A percentile compares a stretch with the other conserved stretches of the same genome.
Conservation (phyloP, 2,329 filamentous ascomycete genomes). For the Scopulariopsis brevicaulis region DNA sequence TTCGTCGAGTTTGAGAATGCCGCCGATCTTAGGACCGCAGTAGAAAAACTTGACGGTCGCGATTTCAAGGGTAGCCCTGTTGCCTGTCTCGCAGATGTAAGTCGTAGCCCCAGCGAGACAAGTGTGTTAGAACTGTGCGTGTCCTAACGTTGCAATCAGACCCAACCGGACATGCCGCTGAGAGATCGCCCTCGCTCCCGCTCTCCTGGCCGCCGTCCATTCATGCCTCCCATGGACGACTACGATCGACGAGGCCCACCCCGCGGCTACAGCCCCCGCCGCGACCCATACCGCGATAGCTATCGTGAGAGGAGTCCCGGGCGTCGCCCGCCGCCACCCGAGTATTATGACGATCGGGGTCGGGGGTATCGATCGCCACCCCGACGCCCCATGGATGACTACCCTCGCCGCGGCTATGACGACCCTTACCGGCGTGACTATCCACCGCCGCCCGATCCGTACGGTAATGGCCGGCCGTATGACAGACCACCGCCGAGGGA, state of each 20-base stretch:
- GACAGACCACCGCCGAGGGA: conserved; percentile 25
- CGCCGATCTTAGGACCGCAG: conserved; percentile 76
- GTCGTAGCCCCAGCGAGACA: conserved; percentile 17
- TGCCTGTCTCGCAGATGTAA: conserved; percentile 78
- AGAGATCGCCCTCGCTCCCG: conserved; percentile 69
- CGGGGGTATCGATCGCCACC: conserved; percentile 69
- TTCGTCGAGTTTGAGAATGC: conserved; percentile 98
- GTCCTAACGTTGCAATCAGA: conserved; percentile 30
- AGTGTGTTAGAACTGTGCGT: not conserved
- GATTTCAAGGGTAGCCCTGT: conserved; percentile 90
- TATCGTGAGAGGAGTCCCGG: conserved; percentile 84
- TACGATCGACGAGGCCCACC: conserved; percentile 70
- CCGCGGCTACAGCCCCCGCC: conserved; percentile 74
- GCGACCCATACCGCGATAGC: conserved; percentile 51
- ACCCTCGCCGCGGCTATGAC: conserved; percentile 59
- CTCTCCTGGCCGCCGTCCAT: conserved; percentile 56
- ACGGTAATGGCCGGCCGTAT: conserved; percentile 38
- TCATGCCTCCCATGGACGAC: conserved; percentile 61
- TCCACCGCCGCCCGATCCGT: conserved; percentile 50
- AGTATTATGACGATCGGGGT: conserved; percentile 79
- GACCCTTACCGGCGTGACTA: conserved; percentile 67
- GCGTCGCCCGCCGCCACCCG: conserved; percentile 29
- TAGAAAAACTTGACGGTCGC: conserved; percentile 86
- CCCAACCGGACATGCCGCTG: conserved; percentile 64
- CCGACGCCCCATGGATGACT: conserved; percentile 68